These are phyloP conservation scores for Kluyveromyces lactis DNA, from an alignment of 805 yeast species.

Conservation along the genomic window DNA sequence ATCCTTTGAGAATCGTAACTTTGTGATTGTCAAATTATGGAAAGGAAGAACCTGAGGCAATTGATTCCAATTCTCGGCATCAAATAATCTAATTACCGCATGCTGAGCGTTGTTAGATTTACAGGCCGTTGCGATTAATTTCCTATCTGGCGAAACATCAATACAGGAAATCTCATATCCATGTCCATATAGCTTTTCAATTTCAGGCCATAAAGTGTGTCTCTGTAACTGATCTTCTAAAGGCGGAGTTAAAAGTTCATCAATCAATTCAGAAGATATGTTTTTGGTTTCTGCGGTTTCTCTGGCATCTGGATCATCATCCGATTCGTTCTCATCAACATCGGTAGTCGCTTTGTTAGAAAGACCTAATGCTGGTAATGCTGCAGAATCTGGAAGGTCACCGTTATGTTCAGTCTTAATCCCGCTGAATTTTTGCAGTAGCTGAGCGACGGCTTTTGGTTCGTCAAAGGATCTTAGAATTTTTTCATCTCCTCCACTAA, in stretches of 20 bases:
- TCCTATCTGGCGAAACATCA: conserved; percentile 57
- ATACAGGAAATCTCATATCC: conserved; percentile 88
- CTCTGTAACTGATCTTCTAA: conserved; percentile 87
- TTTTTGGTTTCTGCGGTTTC: conserved; percentile 31
- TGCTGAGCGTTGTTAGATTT: conserved; percentile 76
- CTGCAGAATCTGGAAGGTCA: conserved; percentile 70
- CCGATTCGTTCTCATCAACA: conserved; percentile 38
- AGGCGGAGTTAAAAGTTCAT: conserved; percentile 53
- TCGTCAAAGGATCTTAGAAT: conserved; percentile 80
- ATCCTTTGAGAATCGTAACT: conserved; percentile 66
- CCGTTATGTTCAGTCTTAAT: conserved; percentile 27
- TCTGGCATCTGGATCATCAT: conserved; percentile 25
- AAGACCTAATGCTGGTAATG: conserved; percentile 86
- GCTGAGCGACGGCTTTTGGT: conserved; percentile 66
- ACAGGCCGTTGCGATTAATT: conserved; percentile 81
- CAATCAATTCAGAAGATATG: conserved; percentile 40
- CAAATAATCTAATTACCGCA: conserved; percentile 76
- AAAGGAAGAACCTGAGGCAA: conserved; percentile 48
- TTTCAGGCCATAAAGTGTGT: conserved; percentile 89
- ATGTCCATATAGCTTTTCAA: conserved; percentile 92
- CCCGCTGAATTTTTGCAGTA: conserved; percentile 49
- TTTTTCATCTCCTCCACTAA: conserved; percentile 96
- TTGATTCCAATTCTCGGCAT: conserved; percentile 53
- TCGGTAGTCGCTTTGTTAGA: conserved; percentile 78
- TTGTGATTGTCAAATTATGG: conserved; percentile 80